Base-by-base conservation (phyloP, 345 rosid genomes). In the Orychophragmus violaceus region DNA sequence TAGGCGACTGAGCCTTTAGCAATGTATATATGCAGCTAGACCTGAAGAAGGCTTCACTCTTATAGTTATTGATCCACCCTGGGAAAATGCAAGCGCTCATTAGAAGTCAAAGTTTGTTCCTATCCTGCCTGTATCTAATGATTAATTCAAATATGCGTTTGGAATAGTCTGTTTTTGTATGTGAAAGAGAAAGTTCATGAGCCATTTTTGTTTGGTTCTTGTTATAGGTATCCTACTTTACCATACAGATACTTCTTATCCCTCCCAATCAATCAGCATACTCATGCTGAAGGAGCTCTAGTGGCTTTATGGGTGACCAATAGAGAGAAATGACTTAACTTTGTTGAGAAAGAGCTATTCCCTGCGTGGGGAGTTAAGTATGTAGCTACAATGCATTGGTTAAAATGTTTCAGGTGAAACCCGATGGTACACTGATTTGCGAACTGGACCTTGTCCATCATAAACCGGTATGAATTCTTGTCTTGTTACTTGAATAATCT, bases 271-370 rank as follows among this genome's bases (percentile, higher is more conserved):
- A 86, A 81, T 74, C 78, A 86, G 76, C 90, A 87, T 64, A 76
- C 83, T 64, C 98, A 83, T 55, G 54, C 59, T 42, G 85, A 76
- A 36, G 98, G 98, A 52, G 88, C 95, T 30, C 87, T 92, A 24
- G 88, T 92, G 49, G 96, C 90, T 72, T 79, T 92, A 58, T 91
- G 98, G 98, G 86, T 87, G 71, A 92, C 98, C 12, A 89, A 89
- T 61, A 83, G 96, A 76, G 91, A 92, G 80, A 89, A 89, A 57
- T 71, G 87, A 71, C 91, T 74, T 8, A 74, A 54, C 64, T 87
- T 92, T 50, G 87, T 86, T 42, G 82, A 83, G 83, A 79, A 81
- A 76, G 95, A 89, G 80, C 78, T 89, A 29, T 87, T 86, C 66
- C 88, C 93, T 28, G 65, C 83, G 30, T 89, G 95, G 96, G 95